These are phyloP conservation scores for Russula lepida DNA, from an alignment of 768 basidiomycete species.

Conservation along the genomic window DNA sequence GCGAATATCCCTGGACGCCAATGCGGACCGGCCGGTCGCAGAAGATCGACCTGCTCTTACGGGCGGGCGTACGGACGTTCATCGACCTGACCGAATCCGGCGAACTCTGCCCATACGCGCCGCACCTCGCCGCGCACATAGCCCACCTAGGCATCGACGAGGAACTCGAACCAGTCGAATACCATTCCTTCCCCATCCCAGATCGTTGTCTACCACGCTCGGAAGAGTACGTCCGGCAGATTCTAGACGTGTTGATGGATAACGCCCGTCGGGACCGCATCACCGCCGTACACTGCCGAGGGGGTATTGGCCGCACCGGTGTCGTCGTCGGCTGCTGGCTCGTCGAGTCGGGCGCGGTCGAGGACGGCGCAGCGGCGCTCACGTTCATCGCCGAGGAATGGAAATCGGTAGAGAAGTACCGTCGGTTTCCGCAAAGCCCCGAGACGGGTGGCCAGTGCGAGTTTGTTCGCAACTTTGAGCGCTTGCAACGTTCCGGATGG, in stretches of 20 bases:
- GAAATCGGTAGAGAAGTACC: slow-evolving; percentile 72
- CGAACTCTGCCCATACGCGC: slow-evolving; percentile 60
- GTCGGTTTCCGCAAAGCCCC: slow-evolving; percentile 64
- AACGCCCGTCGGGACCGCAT: slow-evolving; percentile 52
- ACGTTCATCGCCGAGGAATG: slow-evolving; percentile 58
- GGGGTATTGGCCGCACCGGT: slow-evolving; percentile 64
- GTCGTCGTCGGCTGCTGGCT: slow-evolving; percentile 69
- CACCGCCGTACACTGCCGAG: slow-evolving; percentile 71
- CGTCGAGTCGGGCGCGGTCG: slow-evolving; percentile 54
- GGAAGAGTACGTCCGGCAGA: slow-evolving; percentile 46
- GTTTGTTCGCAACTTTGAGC: slow-evolving; percentile 53
- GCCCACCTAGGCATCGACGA: slow-evolving; percentile 43
- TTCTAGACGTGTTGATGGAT: slow-evolving; percentile 51
- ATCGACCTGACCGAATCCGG: slow-evolving; percentile 80
- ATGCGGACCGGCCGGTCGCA: slow-evolving; percentile 33
- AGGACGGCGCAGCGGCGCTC: slow-evolving; percentile 57
- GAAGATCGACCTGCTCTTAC: slow-evolving; percentile 66
- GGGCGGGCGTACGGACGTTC: slow-evolving; percentile 69
- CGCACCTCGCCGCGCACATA: slow-evolving; percentile 47
- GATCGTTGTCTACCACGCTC: slow-evolving; percentile 62
- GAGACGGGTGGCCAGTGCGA: slow-evolving; percentile 76
- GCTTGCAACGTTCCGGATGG: not conserved
- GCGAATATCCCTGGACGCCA: slow-evolving; percentile 75
- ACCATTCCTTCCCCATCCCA: slow-evolving; percentile 72
- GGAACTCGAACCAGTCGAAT: slow-evolving; percentile 38